Conservation (phyloP, 257 asterid species). For the Solanum pimpinellifolium region DNA sequence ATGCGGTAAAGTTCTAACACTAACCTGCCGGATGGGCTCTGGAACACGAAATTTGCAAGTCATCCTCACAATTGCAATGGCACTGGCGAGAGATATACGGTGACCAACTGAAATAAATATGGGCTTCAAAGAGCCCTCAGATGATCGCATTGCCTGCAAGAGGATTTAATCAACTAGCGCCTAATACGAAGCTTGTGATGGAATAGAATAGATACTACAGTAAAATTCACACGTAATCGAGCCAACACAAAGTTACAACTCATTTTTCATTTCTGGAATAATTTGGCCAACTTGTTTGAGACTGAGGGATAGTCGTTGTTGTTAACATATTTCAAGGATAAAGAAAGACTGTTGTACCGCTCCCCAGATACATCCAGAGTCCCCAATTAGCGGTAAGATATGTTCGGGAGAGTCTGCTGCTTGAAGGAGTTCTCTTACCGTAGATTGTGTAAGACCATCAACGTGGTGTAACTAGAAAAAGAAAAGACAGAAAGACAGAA, state of each 20-base stretch:
- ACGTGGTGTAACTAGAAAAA: conserved; percentile 61
- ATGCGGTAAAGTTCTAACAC: not conserved
- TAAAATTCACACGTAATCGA: not conserved
- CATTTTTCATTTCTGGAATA: not conserved
- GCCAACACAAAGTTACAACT: not conserved
- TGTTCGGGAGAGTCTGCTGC: conserved; percentile 29
- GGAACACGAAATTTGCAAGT: conserved; percentile 72
- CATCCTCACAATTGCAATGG: conserved; percentile 44
- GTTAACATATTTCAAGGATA: not conserved
- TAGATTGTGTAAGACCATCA: conserved; percentile 69
- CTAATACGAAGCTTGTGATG: not conserved
- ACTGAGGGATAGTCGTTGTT: not conserved
- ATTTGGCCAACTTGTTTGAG: not conserved
- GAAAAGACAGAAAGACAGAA: not conserved
- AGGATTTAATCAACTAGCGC: not conserved
- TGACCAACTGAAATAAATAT: conserved; percentile 82
- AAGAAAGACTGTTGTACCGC: conserved; percentile 23
- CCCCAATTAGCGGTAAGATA: conserved; percentile 44
- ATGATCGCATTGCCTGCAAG: conserved; percentile 69
- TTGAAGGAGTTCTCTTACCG: conserved; percentile 40
- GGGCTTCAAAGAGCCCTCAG: conserved; percentile 53
- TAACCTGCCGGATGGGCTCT: conserved; percentile 85
- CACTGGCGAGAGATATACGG: conserved; percentile 55
- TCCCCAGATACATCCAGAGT: conserved; percentile 69
- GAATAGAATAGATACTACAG: not conserved